Evolutionary conservation across 441 rosid species (phyloP).

Genomic region (Biscutella laevigata): DNA sequence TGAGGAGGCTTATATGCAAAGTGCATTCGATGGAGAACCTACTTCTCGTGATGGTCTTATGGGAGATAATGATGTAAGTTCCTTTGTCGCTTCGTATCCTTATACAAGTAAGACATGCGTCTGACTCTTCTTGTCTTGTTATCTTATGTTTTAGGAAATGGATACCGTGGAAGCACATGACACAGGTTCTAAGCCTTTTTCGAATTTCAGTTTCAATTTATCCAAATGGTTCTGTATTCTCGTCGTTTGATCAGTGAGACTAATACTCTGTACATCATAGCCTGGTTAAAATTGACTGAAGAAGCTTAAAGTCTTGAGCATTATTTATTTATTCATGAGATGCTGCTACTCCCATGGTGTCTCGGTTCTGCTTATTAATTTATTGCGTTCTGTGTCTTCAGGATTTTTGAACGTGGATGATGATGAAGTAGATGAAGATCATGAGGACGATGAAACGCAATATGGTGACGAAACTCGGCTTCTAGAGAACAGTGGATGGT

Average conservation of each 20-base stretch:
- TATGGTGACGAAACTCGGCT: conserved; percentile 52
- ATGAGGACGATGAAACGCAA: conserved; percentile 47
- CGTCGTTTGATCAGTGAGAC: conserved; percentile 3
- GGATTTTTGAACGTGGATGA: conserved; percentile 88
- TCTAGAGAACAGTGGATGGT: conserved; percentile 94
- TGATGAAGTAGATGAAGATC: conserved; percentile 72
- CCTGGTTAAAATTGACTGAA: neutral
- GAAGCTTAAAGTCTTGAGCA: conserved; percentile 1
- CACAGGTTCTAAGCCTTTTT: conserved; percentile 52
- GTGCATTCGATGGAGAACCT: conserved; percentile 33
- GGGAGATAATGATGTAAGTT: conserved; percentile 49
- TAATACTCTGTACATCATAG: neutral
- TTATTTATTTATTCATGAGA: conserved; percentile 9
- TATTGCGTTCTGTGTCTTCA: conserved; percentile 25
- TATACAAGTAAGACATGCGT: conserved; percentile 10
- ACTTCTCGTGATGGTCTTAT: conserved; percentile 25
- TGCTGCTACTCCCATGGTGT: conserved; percentile 10
- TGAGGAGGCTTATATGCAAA: conserved; percentile 34
- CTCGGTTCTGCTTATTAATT: conserved; percentile 12
- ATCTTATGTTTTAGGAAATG: conserved; percentile 50
- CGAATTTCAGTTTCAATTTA: neutral
- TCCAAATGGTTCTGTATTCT: conserved; percentile 9
- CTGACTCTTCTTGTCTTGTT: conserved; percentile 8
- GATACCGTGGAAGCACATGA: conserved; percentile 45
- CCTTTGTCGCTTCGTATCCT: conserved; percentile 7